These are phyloP conservation scores for Trypanosoma brucei DNA, from an alignment of 208 protist genomes.

Conservation along the genomic window DNA sequence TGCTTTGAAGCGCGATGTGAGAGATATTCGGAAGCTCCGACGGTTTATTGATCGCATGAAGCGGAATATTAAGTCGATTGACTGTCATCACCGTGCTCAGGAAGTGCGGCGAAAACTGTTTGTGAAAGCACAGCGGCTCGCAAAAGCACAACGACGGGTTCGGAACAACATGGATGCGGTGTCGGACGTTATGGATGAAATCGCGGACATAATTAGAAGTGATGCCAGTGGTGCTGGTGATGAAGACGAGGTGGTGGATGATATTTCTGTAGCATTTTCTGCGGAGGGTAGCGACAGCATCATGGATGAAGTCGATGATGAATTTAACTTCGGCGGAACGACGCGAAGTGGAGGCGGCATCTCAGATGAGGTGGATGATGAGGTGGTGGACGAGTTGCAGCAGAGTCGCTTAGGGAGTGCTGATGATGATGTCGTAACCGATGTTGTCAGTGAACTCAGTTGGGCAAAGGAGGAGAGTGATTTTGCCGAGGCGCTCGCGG, in stretches of 20 bases:
- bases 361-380: slow-evolving; percentile 13
- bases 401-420: neutral
- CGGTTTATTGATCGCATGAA: slow-evolving; percentile 52
- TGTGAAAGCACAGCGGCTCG: slow-evolving; percentile 42
- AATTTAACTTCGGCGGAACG: slow-evolving; percentile 3
- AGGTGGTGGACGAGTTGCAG: slow-evolving; percentile 11
- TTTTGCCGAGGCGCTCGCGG: slow-evolving; percentile 24
- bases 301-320: slow-evolving; percentile 11
- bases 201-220: slow-evolving; percentile 22
- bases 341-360: neutral
- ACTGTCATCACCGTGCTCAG: slow-evolving; percentile 40
- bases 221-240: neutral
- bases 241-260: slow-evolving; percentile 17
- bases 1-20: slow-evolving; percentile 33
- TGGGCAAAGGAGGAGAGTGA: slow-evolving; percentile 24
- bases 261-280: slow-evolving; percentile 6
- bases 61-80: slow-evolving; percentile 38
- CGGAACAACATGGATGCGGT: slow-evolving; percentile 6
- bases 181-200: slow-evolving; percentile 45
- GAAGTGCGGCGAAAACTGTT: slow-evolving; percentile 34
- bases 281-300: slow-evolving; percentile 5
- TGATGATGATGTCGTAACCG: slow-evolving; percentile 11
- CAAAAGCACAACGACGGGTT: slow-evolving; percentile 29
- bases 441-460: slow-evolving; percentile 21
- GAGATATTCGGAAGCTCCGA: slow-evolving; percentile 51